These are phyloP conservation scores for Fusarium newnesense DNA, from an alignment of 2,329 filamentous ascomycete genomes.

Conservation along the genomic window DNA sequence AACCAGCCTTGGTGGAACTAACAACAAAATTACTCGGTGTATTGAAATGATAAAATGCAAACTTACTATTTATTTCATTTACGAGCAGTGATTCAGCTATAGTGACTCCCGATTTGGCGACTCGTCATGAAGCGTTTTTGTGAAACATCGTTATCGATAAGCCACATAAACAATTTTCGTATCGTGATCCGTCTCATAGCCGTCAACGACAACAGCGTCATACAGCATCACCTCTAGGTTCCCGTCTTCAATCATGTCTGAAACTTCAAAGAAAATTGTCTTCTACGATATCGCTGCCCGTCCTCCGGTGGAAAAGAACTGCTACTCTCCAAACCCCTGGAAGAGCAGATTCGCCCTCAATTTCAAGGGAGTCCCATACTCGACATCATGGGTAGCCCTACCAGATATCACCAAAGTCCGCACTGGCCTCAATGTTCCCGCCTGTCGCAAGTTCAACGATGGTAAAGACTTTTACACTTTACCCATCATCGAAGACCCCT, in stretches of 20 bases:
- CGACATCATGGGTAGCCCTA: slow-evolving; percentile 61
- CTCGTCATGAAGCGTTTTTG: not conserved
- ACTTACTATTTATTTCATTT: rapidly evolving
- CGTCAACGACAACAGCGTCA: not conserved
- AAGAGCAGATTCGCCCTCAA: slow-evolving; percentile 53
- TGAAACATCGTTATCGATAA: not conserved
- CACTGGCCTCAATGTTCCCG: slow-evolving; percentile 54
- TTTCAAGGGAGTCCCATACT: slow-evolving; percentile 52
- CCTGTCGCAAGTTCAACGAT: slow-evolving; percentile 65
- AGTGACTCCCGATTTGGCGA: rapidly evolving
- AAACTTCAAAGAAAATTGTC: slow-evolving; percentile 31
- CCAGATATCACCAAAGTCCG: slow-evolving; percentile 63
- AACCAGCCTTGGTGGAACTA: rapidly evolving
- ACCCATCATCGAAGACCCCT: slow-evolving; percentile 63
- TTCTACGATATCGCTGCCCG: slow-evolving; percentile 57
- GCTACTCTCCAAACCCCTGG: slow-evolving; percentile 48
- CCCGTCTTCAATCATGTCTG: not conserved
- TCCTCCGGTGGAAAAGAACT: slow-evolving; percentile 43
- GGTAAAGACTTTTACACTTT: slow-evolving; percentile 70
- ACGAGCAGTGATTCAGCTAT: rapidly evolving
- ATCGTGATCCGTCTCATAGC: not conserved
- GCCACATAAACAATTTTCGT: not conserved
- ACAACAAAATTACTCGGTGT: rapidly evolving
- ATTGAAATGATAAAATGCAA: not conserved
- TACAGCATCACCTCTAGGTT: rapidly evolving